Base-by-base conservation (phyloP, 2,329 filamentous ascomycete genomes). In the Sclerotinia minor region DNA sequence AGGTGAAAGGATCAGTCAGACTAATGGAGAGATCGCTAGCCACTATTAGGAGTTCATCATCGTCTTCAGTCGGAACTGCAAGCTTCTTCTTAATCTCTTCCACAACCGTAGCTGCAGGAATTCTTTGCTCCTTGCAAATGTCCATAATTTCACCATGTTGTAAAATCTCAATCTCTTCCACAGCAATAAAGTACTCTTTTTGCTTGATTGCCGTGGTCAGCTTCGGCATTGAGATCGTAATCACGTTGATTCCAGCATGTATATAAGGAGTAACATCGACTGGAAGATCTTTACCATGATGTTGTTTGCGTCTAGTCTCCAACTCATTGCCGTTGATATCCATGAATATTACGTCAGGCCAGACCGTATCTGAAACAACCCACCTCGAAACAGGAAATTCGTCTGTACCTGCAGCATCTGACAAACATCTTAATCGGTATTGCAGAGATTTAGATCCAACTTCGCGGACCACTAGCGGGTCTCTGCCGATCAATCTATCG, bases 251-350 rank as follows among this genome's bases (percentile, higher is more conserved):
- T 57, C 17, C 71, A 55, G 65, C n/a, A 45, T 54, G 72, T 26
- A 79, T 69, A 13, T 85, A 77, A 0, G 76, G 70, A 2, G 92
- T 93, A 32, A 97, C 80, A 72, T 97, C 92, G 7, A 91, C 81
- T 0, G 94, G 89, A 11, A 92, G 78, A 73, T 96, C 91, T 72
- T 89, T 91, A 15, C 88, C 89, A 74, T 94, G 85, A 70, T 95
- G 89, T 0, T 86, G 77, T 73, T 91, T 92, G 38, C 90, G 85
- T 52, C 89, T 85, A 13, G 87, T 77, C 32, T 82, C 80, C 21
- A 92, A 76, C 15, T 60, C 55, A 0, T 79, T 75, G 0, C 78
- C 81, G 72, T 97, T 96, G 69, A 96, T 77, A 21, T 84, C 81
- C 69, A 94, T 82, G 69, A 89, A 92, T 0, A 92, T 81, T 63